These are phyloP conservation scores for Erucastrum elatum DNA, from an alignment of 345 rosid genomes.

Conservation along the genomic window DNA sequence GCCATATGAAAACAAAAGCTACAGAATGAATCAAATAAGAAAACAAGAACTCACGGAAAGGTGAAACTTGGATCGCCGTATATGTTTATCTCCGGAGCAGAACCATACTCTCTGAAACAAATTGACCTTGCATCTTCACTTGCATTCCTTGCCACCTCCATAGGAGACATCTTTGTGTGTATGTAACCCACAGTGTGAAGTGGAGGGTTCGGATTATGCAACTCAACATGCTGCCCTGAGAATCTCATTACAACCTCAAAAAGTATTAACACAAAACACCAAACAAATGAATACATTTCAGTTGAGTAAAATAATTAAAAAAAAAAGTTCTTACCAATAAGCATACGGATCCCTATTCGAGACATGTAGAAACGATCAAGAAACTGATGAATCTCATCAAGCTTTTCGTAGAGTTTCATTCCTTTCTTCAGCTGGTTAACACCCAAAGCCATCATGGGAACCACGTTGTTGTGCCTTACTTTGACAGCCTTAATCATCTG, in stretches of 20 bases:
- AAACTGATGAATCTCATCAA: constrained; percentile 88
- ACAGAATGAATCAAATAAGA: neutral
- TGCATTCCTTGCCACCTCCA: constrained; percentile 82
- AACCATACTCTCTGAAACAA: constrained; percentile 86
- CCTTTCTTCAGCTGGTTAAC: constrained; percentile 93
- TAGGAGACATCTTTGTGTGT: constrained; percentile 93
- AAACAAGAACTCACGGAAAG: constrained; percentile 70
- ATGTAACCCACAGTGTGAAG: constrained; percentile 84
- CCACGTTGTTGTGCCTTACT: constrained; percentile 97
- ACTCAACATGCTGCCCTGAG: constrained; percentile 97
- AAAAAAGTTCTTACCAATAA: constrained; percentile 57
- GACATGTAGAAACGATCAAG: constrained; percentile 95
- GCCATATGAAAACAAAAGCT: neutral
- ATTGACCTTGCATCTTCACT: constrained; percentile 86
- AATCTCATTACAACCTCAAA: constrained; percentile 18
- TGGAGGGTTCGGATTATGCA: constrained; percentile 91
- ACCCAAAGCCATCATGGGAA: constrained; percentile 97
- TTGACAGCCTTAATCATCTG: constrained; percentile 93
- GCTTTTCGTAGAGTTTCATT: constrained; percentile 49
- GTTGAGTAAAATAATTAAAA: neutral
- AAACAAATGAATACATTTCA: neutral
- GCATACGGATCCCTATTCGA: constrained; percentile 93
- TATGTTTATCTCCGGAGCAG: constrained; percentile 73
- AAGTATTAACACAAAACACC: neutral
- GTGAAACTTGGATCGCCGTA: constrained; percentile 92